A percentile compares a stretch with the other conserved stretches of the same genome.
Evolutionary conservation across 352 stramenopile species (phyloP).

Genomic region (Elongisporangium prolatum): DNA sequence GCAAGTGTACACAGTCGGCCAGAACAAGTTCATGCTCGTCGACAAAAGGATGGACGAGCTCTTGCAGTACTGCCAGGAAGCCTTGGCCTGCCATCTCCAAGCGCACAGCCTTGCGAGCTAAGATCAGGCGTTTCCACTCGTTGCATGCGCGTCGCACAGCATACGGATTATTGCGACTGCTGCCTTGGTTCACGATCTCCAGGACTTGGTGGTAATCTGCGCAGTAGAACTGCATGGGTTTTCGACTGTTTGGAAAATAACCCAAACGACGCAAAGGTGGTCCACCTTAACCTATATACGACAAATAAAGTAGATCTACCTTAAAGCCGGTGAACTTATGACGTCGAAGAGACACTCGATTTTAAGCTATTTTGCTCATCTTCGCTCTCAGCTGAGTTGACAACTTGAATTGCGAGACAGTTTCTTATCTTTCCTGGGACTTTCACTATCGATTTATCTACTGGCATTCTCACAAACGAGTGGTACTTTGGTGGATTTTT

Average conservation of each 20-base stretch:
- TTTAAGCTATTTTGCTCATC: not conserved
- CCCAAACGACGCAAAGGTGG: not conserved
- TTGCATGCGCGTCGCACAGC: conserved; percentile 43
- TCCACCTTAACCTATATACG: not conserved
- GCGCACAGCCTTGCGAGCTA: conserved; percentile 22
- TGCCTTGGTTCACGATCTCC: conserved; percentile 17
- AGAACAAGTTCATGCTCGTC: conserved; percentile 18
- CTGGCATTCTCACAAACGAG: not conserved
- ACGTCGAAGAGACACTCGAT: not conserved
- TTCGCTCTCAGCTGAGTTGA: not conserved
- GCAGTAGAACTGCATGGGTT: conserved; percentile 61
- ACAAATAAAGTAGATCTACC: not conserved
- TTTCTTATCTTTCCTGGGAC: not conserved
- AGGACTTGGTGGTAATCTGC: conserved; percentile 31
- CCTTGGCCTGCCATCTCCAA: conserved; percentile 27
- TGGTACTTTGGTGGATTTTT: not conserved
- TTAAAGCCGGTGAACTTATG: not conserved
- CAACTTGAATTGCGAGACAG: not conserved
- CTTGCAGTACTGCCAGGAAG: conserved; percentile 24
- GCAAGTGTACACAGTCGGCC: conserved; percentile 34
- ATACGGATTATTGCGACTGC: conserved; percentile 29
- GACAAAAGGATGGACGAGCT: conserved; percentile 11
- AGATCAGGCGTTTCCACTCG: conserved; percentile 46
- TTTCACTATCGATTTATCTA: not conserved
- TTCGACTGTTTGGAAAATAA: not conserved